Evolutionary conservation across 2,329 filamentous ascomycete genomes (phyloP).

Genomic region (Sporothrix humicola): DNA sequence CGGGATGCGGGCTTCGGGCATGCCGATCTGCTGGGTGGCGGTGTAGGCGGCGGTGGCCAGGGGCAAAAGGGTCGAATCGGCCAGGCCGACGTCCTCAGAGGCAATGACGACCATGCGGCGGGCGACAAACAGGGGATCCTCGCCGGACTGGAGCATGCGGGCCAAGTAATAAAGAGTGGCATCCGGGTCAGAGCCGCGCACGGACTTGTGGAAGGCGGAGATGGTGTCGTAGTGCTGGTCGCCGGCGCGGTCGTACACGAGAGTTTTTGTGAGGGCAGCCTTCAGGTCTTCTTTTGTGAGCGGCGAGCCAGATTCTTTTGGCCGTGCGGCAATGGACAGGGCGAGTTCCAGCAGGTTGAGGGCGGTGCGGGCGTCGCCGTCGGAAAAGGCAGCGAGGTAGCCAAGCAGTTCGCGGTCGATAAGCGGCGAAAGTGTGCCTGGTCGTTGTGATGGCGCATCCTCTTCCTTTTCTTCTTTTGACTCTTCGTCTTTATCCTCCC

Average conservation of each 20-base stretch:
- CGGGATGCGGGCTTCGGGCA: slow-evolving; percentile 93
- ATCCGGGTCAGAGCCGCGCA: slow-evolving; percentile 84
- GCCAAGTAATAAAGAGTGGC: slow-evolving; percentile 93
- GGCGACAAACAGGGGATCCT: slow-evolving; percentile 91
- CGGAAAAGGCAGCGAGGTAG: slow-evolving; percentile 85
- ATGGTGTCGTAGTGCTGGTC: slow-evolving; percentile 99
- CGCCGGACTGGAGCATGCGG: slow-evolving; percentile 92
- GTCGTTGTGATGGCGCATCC: slow-evolving; percentile 22
- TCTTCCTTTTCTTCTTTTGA: slow-evolving; percentile 53
- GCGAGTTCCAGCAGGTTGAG: slow-evolving; percentile 91
- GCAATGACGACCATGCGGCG: slow-evolving; percentile 93
- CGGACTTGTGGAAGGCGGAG: slow-evolving; percentile 94
- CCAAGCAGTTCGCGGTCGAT: slow-evolving; percentile 77
- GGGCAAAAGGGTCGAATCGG: slow-evolving; percentile 78
- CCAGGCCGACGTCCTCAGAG: slow-evolving; percentile 89
- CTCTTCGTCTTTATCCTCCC: neutral
- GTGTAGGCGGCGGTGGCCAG: slow-evolving; percentile 86
- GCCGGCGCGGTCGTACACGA: slow-evolving; percentile 92
- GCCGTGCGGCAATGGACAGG: slow-evolving; percentile 68
- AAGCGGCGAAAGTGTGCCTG: slow-evolving; percentile 55
- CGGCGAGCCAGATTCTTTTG: slow-evolving; percentile 46
- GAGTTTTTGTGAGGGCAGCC: slow-evolving; percentile 80
- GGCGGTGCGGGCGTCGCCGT: slow-evolving; percentile 91
- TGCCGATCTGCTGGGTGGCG: slow-evolving; percentile 89
- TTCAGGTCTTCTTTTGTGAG: slow-evolving; percentile 81